Percentiles rank a stretch among this genome's conserved stretches.
Evolutionary conservation across 495 filamentous ascomycete genomes (phyloP).

Genomic region (Tuber calosporum): DNA sequence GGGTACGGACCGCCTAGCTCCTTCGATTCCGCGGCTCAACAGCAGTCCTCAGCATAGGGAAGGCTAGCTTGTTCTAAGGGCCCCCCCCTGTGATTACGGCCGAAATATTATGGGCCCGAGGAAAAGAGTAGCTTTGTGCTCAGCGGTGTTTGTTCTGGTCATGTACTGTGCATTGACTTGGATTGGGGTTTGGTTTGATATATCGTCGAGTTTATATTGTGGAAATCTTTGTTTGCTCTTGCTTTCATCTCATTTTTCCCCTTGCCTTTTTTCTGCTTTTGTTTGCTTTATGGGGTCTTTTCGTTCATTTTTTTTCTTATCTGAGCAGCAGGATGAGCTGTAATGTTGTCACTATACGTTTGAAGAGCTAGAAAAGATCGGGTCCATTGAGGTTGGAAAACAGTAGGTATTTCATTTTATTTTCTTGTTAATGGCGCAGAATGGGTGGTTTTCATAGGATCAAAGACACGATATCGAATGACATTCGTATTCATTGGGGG

Average conservation of each 20-base stretch:
- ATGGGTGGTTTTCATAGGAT: constrained; percentile 39
- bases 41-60: constrained; percentile 38
- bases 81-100: constrained; percentile 29
- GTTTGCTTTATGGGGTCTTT: constrained; percentile 13
- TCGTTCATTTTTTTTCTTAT: constrained; percentile 16
- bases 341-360: constrained; percentile 37
- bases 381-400: constrained; percentile 24
- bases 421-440: constrained; percentile 34
- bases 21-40: constrained; percentile 42
- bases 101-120: constrained; percentile 16
- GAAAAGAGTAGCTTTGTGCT: constrained; percentile 24
- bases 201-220: not conserved
- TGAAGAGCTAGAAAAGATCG: constrained; percentile 11
- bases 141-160: constrained; percentile 23
- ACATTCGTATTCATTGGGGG: constrained; percentile 17
- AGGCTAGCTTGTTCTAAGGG: constrained; percentile 33
- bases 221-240: not conserved
- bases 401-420: constrained; percentile 36
- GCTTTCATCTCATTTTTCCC: constrained; percentile 22
- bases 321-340: constrained; percentile 24
- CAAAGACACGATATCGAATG: constrained; percentile 37
- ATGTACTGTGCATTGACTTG: constrained; percentile 35
- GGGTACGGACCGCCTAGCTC: constrained; percentile 42
- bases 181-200: constrained; percentile 27
- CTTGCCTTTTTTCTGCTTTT: not conserved